These are phyloP conservation scores for Tuber brumale DNA, from an alignment of 495 filamentous ascomycete genomes.

Conservation along the genomic window DNA sequence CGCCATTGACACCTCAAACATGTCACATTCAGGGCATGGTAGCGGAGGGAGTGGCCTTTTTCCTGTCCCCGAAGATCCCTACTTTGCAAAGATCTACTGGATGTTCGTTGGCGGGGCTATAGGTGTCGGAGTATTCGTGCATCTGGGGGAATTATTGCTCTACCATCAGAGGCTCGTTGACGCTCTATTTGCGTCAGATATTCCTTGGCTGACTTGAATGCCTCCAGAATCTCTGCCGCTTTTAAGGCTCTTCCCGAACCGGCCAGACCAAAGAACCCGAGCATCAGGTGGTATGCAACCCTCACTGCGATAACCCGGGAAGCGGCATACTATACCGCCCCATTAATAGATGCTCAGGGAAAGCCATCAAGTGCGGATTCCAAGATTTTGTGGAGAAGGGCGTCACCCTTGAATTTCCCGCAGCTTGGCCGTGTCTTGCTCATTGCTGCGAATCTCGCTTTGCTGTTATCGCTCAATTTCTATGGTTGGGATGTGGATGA, in stretches of 20 bases:
- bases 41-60: conserved; percentile 6
- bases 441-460: conserved; percentile 53
- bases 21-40: conserved; percentile 25
- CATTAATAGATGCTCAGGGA: conserved; percentile 34
- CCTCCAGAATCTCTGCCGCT: conserved; percentile 41
- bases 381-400: conserved; percentile 12
- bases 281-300: conserved; percentile 58
- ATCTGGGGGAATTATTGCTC: conserved; percentile 47
- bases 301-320: conserved; percentile 63
- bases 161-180: conserved; percentile 49
- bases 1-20: conserved; percentile 4
- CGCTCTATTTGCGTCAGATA: background rate
- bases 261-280: conserved; percentile 57
- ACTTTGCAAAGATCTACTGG: conserved; percentile 56
- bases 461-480: conserved; percentile 50
- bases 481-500: conserved; percentile 42
- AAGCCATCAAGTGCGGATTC: conserved; percentile 10
- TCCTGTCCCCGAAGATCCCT: conserved; percentile 34
- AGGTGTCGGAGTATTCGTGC: conserved; percentile 49
- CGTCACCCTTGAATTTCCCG: conserved; percentile 49
- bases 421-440: conserved; percentile 53
- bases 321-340: conserved; percentile 57
- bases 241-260: conserved; percentile 49
- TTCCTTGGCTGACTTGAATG: conserved; percentile 5
- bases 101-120: conserved; percentile 54